Percentiles rank a stretch among this genome's conserved stretches.
These are phyloP conservation scores for Pseudovirgaria hyperparasitica DNA, from an alignment of 2,329 filamentous ascomycete genomes.

Conservation along the genomic window DNA sequence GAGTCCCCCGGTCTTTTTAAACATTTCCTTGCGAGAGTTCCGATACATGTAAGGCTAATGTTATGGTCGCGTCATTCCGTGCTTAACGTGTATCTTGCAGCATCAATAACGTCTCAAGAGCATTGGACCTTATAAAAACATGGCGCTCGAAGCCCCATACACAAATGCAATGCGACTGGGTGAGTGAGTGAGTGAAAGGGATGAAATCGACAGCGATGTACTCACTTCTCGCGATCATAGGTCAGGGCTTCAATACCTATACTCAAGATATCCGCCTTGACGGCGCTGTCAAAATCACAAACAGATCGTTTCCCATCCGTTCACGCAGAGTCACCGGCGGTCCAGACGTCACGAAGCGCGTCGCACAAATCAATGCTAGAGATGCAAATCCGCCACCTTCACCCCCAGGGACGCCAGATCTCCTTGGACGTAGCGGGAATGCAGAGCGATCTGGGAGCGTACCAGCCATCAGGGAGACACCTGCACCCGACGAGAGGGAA, in stretches of 20 bases:
- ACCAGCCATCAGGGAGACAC: too few relatives aligned
- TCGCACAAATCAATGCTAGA: constrained; percentile 1
- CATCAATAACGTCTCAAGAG: too few relatives aligned
- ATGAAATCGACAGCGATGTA: not conserved
- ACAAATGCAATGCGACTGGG: constrained; percentile 25
- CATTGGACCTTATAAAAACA: too few relatives aligned
- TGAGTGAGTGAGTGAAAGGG: constrained; percentile 3
- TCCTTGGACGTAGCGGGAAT: too few relatives aligned
- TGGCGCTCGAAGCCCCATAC: constrained; percentile 24
- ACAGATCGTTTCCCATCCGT: constrained; percentile 9
- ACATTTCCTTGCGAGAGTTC: too few relatives aligned
- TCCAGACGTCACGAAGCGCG: not conserved
- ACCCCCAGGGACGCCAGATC: constrained; percentile 1
- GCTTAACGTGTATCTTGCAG: too few relatives aligned
- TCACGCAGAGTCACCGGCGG: constrained; percentile 11
- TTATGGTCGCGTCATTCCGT: too few relatives aligned
- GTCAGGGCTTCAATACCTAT: constrained; percentile 27
- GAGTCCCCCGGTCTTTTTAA: too few relatives aligned
- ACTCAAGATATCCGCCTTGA: constrained; percentile 28
- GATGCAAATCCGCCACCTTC: not conserved
- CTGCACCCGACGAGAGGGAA: too few relatives aligned
- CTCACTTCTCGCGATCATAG: constrained; percentile 6
- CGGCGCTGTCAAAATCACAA: constrained; percentile 20
- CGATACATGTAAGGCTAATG: too few relatives aligned
- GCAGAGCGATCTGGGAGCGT: too few relatives aligned